These are phyloP conservation scores for Myxozyma vanderwaltii DNA, from an alignment of 805 yeast genomes.

Conservation along the genomic window DNA sequence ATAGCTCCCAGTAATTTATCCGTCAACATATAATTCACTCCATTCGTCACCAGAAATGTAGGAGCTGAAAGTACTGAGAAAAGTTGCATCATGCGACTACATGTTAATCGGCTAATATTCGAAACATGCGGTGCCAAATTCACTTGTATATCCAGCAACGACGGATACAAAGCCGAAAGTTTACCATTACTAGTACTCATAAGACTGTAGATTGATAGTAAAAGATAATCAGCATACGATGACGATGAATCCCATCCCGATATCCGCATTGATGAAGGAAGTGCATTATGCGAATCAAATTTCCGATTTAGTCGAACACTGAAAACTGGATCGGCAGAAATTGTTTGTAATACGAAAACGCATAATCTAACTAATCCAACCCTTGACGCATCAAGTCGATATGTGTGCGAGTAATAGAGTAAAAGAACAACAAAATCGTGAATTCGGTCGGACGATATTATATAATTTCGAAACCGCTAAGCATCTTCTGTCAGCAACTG, in stretches of 20 bases:
- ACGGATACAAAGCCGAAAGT: conserved; percentile 35
- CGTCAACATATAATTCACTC: conserved; percentile 34
- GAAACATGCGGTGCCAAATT: conserved; percentile 41
- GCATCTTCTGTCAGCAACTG: neutral
- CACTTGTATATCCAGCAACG: conserved; percentile 38
- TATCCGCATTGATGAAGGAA: conserved; percentile 38
- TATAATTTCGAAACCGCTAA: conserved; percentile 40
- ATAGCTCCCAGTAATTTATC: conserved; percentile 35
- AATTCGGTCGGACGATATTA: conserved; percentile 51
- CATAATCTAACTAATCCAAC: conserved; percentile 41
- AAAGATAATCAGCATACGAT: conserved; percentile 41
- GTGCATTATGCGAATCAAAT: conserved; percentile 38
- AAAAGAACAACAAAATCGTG: conserved; percentile 58
- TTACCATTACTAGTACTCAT: conserved; percentile 31
- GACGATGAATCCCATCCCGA: conserved; percentile 22
- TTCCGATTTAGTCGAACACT: conserved; percentile 34
- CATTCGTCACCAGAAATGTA: conserved; percentile 34
- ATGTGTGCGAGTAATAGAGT: conserved; percentile 59
- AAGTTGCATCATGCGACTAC: conserved; percentile 39
- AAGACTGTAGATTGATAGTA: conserved; percentile 32
- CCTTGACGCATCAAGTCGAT: conserved; percentile 42
- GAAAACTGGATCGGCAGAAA: conserved; percentile 38
- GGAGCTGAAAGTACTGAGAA: conserved; percentile 35
- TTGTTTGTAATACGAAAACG: conserved; percentile 39
- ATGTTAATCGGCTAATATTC: conserved; percentile 38